Conservation (phyloP, 768 basidiomycete species). For the Scleroderma bovista region DNA sequence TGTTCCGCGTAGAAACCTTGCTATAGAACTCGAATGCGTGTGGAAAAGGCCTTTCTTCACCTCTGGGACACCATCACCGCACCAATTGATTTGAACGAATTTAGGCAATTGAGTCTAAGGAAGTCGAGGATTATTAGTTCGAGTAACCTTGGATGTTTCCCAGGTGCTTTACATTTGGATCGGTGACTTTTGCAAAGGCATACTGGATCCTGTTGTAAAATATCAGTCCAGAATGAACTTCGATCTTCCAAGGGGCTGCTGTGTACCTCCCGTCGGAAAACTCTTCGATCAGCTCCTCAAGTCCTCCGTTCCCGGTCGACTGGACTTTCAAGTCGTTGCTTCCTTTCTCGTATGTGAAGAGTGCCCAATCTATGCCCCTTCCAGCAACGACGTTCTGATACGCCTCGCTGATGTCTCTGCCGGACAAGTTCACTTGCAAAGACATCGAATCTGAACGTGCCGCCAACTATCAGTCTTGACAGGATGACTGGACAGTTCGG, state of each 20-base stretch:
- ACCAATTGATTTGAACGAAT: conserved; percentile 96
- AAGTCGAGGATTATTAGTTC: not conserved
- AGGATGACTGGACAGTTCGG: not conserved
- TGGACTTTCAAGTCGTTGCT: conserved; percentile 88
- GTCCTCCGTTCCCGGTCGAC: conserved; percentile 75
- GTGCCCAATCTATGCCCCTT: conserved; percentile 66
- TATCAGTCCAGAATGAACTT: conserved; percentile 4
- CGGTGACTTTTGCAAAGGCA: conserved; percentile 80
- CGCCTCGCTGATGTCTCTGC: conserved; percentile 63
- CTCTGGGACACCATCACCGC: conserved; percentile 94
- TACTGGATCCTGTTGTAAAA: conserved; percentile 73
- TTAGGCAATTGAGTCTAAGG: conserved; percentile 75
- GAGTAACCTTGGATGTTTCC: not conserved
- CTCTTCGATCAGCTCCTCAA: conserved; percentile 90
- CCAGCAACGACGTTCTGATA: conserved; percentile 71
- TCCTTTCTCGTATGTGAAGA: conserved; percentile 77
- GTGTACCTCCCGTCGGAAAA: conserved; percentile 88
- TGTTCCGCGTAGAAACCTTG: conserved; percentile 72
- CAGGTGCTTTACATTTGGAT: conserved; percentile 62
- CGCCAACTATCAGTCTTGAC: not conserved
- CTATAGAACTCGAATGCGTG: conserved; percentile 76
- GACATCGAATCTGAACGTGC: conserved; percentile 46
- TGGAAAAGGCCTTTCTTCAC: conserved; percentile 90
- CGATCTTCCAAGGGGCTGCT: not conserved
- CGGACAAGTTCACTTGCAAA: conserved; percentile 73